phyloP scores from a whole-genome alignment of 345 rosid species.

The Eucalyptus curtisii region DNA sequence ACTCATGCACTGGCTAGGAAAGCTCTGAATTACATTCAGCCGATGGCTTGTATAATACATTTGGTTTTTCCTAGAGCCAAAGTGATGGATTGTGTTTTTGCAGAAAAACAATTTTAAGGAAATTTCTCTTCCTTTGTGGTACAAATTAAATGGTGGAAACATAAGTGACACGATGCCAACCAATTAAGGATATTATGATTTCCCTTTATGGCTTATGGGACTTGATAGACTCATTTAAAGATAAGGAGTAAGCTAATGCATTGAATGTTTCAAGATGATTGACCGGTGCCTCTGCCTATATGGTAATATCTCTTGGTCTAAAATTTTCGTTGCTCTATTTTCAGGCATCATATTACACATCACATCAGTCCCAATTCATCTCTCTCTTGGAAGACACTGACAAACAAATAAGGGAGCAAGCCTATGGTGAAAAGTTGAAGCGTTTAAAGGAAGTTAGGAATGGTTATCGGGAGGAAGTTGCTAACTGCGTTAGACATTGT shows the following conservation, averaged over 20 bases:
- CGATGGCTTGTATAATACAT: not conserved
- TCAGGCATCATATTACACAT: slow-evolving; percentile 82
- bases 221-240: not conserved
- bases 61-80: not conserved
- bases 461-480: slow-evolving; percentile 72
- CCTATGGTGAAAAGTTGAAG: slow-evolving; percentile 56
- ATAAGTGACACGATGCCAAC: not conserved
- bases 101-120: not conserved
- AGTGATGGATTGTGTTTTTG: not conserved
- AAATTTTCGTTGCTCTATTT: not conserved
- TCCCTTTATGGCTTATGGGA: not conserved
- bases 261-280: not conserved
- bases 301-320: not conserved
- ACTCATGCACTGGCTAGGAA: not conserved
- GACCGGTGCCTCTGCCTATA: not conserved
- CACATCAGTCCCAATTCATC: slow-evolving; percentile 83
- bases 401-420: slow-evolving; percentile 74
- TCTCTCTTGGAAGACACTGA: slow-evolving; percentile 88
- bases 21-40: not conserved
- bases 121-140: not conserved
- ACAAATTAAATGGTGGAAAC: not conserved
- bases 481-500: slow-evolving; percentile 78
- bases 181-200: not conserved
- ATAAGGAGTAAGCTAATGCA: not conserved
- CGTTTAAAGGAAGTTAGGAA: slow-evolving; percentile 89